phyloP scores from a whole-genome alignment of 306 rosid species.

The Castanea crenata region DNA sequence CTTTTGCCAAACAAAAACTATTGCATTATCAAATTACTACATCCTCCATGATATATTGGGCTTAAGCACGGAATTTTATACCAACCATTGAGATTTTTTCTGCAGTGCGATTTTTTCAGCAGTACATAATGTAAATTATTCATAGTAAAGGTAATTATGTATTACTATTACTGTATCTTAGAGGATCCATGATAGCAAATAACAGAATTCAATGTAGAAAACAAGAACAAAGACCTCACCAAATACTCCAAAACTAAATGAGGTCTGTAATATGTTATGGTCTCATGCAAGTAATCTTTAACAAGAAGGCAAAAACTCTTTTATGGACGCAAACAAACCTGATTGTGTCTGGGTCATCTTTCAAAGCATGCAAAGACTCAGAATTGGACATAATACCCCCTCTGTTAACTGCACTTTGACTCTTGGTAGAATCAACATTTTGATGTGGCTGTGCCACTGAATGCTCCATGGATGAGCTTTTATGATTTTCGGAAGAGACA shows the following conservation, averaged over 20 bases:
- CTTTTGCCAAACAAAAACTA: background rate
- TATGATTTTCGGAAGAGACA: conserved; percentile 30
- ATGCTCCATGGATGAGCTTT: conserved; percentile 38
- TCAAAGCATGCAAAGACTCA: conserved; percentile 54
- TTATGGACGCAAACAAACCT: conserved; percentile 44
- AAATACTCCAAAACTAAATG: background rate
- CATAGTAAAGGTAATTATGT: background rate
- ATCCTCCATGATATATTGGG: background rate
- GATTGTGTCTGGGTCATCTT: conserved; percentile 69
- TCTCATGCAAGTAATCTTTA: background rate
- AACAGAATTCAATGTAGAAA: background rate
- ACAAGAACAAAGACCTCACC: background rate
- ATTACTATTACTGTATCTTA: background rate
- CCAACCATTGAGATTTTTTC: background rate
- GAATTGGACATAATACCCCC: conserved; percentile 35
- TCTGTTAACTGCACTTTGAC: conserved; percentile 28
- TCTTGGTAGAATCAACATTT: conserved; percentile 36
- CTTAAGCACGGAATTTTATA: background rate
- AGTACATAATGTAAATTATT: background rate
- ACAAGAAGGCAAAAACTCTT: background rate
- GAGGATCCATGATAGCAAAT: background rate
- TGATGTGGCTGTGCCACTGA: conserved; percentile 42
- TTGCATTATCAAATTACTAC: background rate
- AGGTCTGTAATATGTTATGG: background rate
- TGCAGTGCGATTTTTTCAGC: too few relatives aligned